Base-by-base conservation (phyloP, 1,139 yeast species). In the Magnusiomyces tetraspermus region DNA sequence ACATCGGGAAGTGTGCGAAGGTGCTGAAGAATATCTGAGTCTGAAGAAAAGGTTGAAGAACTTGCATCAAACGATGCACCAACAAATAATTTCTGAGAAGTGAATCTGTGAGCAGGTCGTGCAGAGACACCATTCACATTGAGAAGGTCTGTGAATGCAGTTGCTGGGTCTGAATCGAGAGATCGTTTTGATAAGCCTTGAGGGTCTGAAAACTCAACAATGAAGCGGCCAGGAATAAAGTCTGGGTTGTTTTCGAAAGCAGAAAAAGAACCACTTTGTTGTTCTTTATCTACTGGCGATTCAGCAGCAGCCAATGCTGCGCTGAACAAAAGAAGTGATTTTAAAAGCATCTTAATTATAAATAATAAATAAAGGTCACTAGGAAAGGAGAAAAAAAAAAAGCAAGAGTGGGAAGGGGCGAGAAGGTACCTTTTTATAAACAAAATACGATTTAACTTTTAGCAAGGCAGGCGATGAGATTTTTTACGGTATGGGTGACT, bases 171-270 rank as follows among this genome's bases (percentile, higher is more conserved):
- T 1, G 49, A 49, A 40, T 22, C 10, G 17, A 11, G 17, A 10
- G 49, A 44, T 19, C 54, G 42, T 46, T 48, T 52, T 2, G 45
- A n/a, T 2, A 52, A 31, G 28, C 24, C 48, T 3, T 30, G 36
- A 3, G 41, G 41, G 26, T 52, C 54, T 22, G 41, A 13, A 24
- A 52, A 52, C 41, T 52, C 54, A 17, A 52, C 54, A 33, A 52
- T 52, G 47, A 43, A 43, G 13, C 46, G 33, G 36, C 33, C 33
- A 17, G 46, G 46, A 22, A 43, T 22, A 31, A 23, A 41, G n/a
- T 38, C 42, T 17, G 23, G 24, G 42, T 38, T 19, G 24, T 19
- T 38, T 5, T 38, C 24, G 8, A 38, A 38, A 13, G 33, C 8
- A 30, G 33, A 13, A 30, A 8, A 8, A 38, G 42, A 21, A 19